Base-by-base conservation (phyloP, 169 alveolate genomes). In the Plasmodium vivax region DNA sequence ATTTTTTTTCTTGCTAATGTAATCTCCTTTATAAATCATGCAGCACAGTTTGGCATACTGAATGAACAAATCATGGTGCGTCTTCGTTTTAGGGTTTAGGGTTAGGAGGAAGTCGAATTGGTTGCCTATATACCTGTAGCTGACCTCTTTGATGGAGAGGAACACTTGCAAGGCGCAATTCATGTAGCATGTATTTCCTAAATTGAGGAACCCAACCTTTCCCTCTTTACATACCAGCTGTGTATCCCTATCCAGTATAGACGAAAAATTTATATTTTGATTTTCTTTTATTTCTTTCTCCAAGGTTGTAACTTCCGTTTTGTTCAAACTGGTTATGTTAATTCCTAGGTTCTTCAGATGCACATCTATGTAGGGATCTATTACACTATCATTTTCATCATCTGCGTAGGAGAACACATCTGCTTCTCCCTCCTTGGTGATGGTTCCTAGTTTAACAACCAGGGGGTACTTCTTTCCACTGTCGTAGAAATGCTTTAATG, bases 371-470 rank as follows among this genome's bases (percentile, higher is more conserved):
- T 96, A 82, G 1, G 98, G 98, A 95, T 98, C 99, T 36, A 96
- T 75, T 30, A 98, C 99, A 62, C 96, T 62, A 82, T 93, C 95
- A 85, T 97, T 97, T 88, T 97, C 98, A 38, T 97, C 98, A 96
- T 98, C 97, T 30, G 99, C 98, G 95, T 98, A 98, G 58, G 98
- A 97, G 95, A 96, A 98, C 19, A 98, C 98, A 72, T 98, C 99
- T 2, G 99, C 99, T 51, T 95, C 96, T 12, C 98, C 98, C 72
- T 96, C 97, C 6, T 98, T 98, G 4, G 99, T 98, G 54, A 98
- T 98, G 36, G 99, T 98, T 2, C 99, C 99, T 19, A 98, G 83
- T 96, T 98, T 98, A 34, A 98, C 99, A 34, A 97, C 99, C 88
- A 98, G 88, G 41, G 99, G 99, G 84, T 96, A 97, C 27, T 83